phyloP scores from a whole-genome alignment of 2,329 filamentous ascomycete genomes.

The Aspergillus eucalypticola region DNA sequence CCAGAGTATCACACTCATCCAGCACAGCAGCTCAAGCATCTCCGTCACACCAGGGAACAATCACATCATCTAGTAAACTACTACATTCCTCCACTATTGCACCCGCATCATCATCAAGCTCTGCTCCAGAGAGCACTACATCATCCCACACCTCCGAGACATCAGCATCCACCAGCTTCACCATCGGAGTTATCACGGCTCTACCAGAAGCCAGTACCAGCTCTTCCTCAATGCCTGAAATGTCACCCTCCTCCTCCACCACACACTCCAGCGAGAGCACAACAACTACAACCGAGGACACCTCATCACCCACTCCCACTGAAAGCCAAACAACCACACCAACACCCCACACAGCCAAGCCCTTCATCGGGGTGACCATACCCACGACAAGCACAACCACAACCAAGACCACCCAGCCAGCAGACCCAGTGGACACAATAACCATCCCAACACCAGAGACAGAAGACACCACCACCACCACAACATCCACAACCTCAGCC shows the following conservation, averaged over 20 bases:
- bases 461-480: neutral
- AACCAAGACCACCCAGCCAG: neutral
- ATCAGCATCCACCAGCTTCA: neutral
- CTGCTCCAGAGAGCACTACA: neutral
- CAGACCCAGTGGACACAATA: neutral
- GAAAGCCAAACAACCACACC: neutral
- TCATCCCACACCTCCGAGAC: neutral
- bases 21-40: neutral
- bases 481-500: neutral
- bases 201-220: neutral
- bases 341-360: neutral
- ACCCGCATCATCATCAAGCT: neutral
- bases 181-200: neutral
- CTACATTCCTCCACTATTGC: neutral
- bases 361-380: neutral
- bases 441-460: neutral
- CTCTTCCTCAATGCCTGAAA: neutral
- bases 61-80: neutral
- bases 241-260: neutral
- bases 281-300: neutral
- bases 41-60: neutral
- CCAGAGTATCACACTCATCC: neutral
- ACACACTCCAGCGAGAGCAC: neutral
- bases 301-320: neutral
- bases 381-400: neutral